Evolutionary conservation across 2,329 filamentous ascomycete species (phyloP).

Genomic region (Dothistroma pini): DNA sequence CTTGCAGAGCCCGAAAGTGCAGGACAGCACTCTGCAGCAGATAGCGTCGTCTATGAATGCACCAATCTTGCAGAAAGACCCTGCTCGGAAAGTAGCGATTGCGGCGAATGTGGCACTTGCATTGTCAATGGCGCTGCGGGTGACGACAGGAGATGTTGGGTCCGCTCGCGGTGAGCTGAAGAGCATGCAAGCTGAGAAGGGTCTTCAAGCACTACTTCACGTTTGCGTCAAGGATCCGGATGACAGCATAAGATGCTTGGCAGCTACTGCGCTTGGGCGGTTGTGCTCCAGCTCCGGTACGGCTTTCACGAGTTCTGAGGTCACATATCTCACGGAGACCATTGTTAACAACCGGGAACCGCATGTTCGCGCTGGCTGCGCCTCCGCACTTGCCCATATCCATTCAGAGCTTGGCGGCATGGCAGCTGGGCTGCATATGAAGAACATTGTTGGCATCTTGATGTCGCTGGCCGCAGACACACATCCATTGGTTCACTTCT

Average conservation of each 20-base stretch:
- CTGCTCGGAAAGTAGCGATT: slow-evolving; percentile 84
- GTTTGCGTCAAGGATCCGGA: slow-evolving; percentile 79
- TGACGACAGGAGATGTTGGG: slow-evolving; percentile 75
- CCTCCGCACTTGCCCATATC: slow-evolving; percentile 87
- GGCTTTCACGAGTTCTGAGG: slow-evolving; percentile 79
- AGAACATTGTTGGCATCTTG: slow-evolving; percentile 95
- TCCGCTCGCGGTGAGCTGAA: slow-evolving; percentile 70
- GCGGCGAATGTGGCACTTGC: slow-evolving; percentile 85
- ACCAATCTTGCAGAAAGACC: slow-evolving; percentile 74
- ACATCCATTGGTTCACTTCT: slow-evolving; percentile 92
- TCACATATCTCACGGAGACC: slow-evolving; percentile 88
- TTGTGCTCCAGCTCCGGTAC: slow-evolving; percentile 84
- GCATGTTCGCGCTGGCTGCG: slow-evolving; percentile 87
- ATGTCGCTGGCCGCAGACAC: slow-evolving; percentile 96
- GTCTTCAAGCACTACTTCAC: slow-evolving; percentile 64
- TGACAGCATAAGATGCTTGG: slow-evolving; percentile 78
- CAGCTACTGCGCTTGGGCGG: slow-evolving; percentile 78
- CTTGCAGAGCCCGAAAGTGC: slow-evolving; percentile 82
- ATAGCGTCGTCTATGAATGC: slow-evolving; percentile 84
- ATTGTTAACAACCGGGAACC: slow-evolving; percentile 94
- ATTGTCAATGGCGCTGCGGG: slow-evolving; percentile 73
- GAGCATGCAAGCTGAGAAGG: slow-evolving; percentile 71
- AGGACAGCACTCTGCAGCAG: slow-evolving; percentile 94
- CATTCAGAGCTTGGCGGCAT: slow-evolving; percentile 95
- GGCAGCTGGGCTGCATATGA: slow-evolving; percentile 93